Conservation (phyloP, 2,329 filamentous ascomycete species). For the Chaetomiaceae sp. region DNA sequence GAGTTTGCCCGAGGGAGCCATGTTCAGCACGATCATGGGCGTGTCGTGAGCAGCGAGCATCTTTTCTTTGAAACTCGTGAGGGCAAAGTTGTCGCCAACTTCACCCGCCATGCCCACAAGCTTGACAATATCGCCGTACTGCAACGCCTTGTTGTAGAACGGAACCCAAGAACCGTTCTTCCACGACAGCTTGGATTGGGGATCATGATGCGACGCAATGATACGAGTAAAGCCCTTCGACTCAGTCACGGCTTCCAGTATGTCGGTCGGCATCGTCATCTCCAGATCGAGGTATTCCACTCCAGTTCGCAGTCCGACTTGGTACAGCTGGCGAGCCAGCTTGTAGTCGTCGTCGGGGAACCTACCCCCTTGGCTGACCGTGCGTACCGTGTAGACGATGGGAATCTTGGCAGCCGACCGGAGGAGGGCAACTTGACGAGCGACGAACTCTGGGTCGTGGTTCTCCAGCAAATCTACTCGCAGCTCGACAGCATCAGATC, state of each 20-base stretch:
- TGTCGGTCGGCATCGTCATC: conserved; percentile 74
- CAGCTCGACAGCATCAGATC: conserved; percentile 88
- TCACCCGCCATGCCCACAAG: conserved; percentile 75
- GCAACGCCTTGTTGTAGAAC: conserved; percentile 83
- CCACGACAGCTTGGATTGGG: conserved; percentile 75
- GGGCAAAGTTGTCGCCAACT: conserved; percentile 80
- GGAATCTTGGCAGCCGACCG: conserved; percentile 69
- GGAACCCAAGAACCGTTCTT: conserved; percentile 87
- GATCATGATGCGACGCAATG: conserved; percentile 95
- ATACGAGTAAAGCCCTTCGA: conserved; percentile 70
- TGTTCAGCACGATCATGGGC: conserved; percentile 94
- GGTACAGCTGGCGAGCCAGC: conserved; percentile 71
- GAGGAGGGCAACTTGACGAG: conserved; percentile 75
- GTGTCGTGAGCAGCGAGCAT: conserved; percentile 68
- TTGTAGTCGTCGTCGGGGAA: conserved; percentile 74
- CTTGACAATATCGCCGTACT: conserved; percentile 92
- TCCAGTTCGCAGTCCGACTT: conserved; percentile 72
- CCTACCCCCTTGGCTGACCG: conserved; percentile 76
- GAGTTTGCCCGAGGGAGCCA: conserved; percentile 82
- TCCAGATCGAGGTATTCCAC: conserved; percentile 93
- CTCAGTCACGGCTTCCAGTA: conserved; percentile 65
- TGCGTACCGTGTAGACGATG: conserved; percentile 89
- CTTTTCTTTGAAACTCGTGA: conserved; percentile 74
- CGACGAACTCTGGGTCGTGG: conserved; percentile 69
- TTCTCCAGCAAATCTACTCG: conserved; percentile 87